phyloP scores from a whole-genome alignment of 805 yeast species.

The Blastobotrys robertii region DNA sequence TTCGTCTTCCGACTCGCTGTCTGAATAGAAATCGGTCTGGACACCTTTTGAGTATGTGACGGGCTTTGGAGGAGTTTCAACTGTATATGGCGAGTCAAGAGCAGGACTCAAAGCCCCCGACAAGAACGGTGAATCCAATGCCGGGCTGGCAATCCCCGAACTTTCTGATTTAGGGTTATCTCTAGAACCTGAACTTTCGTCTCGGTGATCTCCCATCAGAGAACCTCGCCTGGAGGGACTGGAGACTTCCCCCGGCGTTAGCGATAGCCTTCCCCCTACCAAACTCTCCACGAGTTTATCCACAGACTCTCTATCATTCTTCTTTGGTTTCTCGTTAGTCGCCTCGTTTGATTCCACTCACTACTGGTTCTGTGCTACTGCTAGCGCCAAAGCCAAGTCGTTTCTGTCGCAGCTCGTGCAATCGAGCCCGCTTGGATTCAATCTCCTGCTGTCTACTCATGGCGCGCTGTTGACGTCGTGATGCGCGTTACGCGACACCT shows the following conservation, averaged over 20 bases:
- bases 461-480: not conserved
- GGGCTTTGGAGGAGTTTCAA: too few relatives aligned
- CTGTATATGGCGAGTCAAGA: too few relatives aligned
- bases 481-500: not conserved
- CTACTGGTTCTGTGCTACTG: too few relatives aligned
- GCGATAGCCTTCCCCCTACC: slow-evolving; percentile 8
- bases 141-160: too few relatives aligned
- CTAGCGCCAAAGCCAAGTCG: slow-evolving; percentile 24
- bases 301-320: slow-evolving; percentile 10
- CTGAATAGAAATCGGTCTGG: slow-evolving; percentile 12
- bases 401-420: slow-evolving; percentile 43
- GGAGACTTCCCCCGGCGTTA: not conserved
- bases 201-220: too few relatives aligned
- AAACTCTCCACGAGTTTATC: slow-evolving; percentile 22
- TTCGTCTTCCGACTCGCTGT: slow-evolving; percentile 2
- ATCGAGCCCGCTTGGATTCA: slow-evolving; percentile 42
- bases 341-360: too few relatives aligned
- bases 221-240: too few relatives aligned
- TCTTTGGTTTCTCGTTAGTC: slow-evolving; percentile 3
- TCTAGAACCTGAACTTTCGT: too few relatives aligned
- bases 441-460: slow-evolving; percentile 33
- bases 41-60: slow-evolving; percentile 23
- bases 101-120: too few relatives aligned
- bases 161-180: not conserved
- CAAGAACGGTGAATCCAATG: too few relatives aligned